A percentile compares a stretch with the other conserved stretches of the same genome.
phyloP scores from a whole-genome alignment of 805 yeast genomes.

The Candida maltosa region DNA sequence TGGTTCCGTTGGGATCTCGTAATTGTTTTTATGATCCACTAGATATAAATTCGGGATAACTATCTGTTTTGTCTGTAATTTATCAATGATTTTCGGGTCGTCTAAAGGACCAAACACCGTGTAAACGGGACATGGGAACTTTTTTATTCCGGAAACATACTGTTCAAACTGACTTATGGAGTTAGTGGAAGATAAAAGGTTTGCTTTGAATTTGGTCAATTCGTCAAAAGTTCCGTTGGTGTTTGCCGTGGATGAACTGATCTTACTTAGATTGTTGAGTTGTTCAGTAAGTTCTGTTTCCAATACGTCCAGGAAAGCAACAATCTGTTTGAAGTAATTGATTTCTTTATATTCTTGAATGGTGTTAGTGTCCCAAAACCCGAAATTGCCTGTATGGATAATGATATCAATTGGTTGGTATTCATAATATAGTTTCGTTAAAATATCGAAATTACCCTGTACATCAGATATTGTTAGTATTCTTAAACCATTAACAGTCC shows the following conservation, averaged over 20 bases:
- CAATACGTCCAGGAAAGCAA: slow-evolving; percentile 61
- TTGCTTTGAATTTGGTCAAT: slow-evolving; percentile 9
- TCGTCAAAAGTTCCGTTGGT: slow-evolving; percentile 7
- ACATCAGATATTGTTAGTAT: slow-evolving; percentile 23
- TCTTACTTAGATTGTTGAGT: slow-evolving; percentile 46
- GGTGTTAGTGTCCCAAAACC: slow-evolving; percentile 63
- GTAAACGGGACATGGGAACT: slow-evolving; percentile 61
- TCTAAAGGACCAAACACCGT: slow-evolving; percentile 77
- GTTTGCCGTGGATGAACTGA: not conserved
- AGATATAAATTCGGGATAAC: slow-evolving; percentile 54
- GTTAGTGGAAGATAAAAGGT: slow-evolving; percentile 6
- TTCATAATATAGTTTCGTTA: slow-evolving; percentile 12
- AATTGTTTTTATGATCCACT: slow-evolving; percentile 55
- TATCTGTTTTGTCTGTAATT: slow-evolving; percentile 54
- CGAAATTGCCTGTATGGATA: slow-evolving; percentile 77
- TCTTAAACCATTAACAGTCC: slow-evolving; percentile 1
- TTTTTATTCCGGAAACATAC: slow-evolving; percentile 33
- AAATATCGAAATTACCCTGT: slow-evolving; percentile 23
- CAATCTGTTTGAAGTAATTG: slow-evolving; percentile 57
- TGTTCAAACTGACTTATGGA: slow-evolving; percentile 16
- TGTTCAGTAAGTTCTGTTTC: slow-evolving; percentile 46
- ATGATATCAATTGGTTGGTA: slow-evolving; percentile 30
- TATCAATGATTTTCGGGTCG: slow-evolving; percentile 64
- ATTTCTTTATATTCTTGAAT: slow-evolving; percentile 51
- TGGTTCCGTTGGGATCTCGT: slow-evolving; percentile 41